phyloP scores from a whole-genome alignment of 2,329 filamentous ascomycete species.

The Fusarium sp. region DNA sequence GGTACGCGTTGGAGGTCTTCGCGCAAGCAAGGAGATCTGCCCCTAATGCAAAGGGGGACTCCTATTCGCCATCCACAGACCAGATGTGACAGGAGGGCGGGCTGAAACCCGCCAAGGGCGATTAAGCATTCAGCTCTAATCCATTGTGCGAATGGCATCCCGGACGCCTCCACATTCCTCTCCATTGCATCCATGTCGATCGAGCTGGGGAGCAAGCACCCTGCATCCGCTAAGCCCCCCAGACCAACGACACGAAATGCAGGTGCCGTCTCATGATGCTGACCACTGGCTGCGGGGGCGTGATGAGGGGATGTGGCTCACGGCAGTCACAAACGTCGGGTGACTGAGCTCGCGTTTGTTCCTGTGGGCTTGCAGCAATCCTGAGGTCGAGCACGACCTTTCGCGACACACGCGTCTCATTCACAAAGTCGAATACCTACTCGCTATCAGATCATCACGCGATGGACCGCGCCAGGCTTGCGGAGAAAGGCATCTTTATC shows the following conservation, averaged over 20 bases:
- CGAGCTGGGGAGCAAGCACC: neutral
- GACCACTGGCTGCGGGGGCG: neutral
- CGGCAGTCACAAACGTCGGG: neutral
- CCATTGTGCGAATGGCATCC: neutral
- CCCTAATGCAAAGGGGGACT: neutral
- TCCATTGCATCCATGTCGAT: neutral
- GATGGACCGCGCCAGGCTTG: constrained; percentile 4
- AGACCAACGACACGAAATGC: neutral
- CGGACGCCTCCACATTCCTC: neutral
- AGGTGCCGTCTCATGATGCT: neutral
- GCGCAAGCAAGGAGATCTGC: no score
- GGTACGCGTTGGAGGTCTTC: no score
- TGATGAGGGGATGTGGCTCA: neutral
- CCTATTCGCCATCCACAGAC: neutral
- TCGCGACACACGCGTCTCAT: neutral
- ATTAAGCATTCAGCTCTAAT: constrained; percentile 4
- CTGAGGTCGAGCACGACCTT: neutral
- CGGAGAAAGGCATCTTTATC: constrained; percentile 27
- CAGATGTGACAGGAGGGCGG: neutral
- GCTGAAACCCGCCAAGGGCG: constrained; percentile 1
- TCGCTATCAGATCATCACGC: neutral
- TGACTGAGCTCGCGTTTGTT: neutral
- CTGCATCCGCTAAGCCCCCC: neutral
- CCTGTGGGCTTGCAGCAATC: neutral
- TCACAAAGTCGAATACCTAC: neutral